A percentile compares a stretch with the other conserved stretches of the same genome.
Conservation (phyloP, 2,329 filamentous ascomycete genomes). For the Daldinia sp. region DNA sequence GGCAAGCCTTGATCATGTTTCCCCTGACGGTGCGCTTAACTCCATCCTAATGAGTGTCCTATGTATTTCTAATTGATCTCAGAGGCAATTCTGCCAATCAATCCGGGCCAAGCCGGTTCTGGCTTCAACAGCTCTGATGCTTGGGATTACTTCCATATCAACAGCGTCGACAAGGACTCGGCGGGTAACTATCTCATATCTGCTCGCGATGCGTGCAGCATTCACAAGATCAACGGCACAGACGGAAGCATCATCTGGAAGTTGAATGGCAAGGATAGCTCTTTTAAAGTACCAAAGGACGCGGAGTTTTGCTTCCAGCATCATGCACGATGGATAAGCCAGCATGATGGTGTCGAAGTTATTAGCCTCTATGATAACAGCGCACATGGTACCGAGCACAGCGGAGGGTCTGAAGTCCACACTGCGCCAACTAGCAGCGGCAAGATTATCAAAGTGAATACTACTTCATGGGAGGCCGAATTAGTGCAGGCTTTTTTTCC, state of each 20-base stretch:
- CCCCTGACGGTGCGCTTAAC: constrained; percentile 55
- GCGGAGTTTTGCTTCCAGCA: constrained; percentile 61
- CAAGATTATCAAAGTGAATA: constrained; percentile 57
- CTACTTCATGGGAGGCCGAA: constrained; percentile 55
- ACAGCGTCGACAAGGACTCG: constrained; percentile 61
- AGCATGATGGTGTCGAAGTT: constrained; percentile 54
- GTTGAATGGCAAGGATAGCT: constrained; percentile 58
- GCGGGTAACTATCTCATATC: constrained; percentile 64
- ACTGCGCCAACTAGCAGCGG: constrained; percentile 52
- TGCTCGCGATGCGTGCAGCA: constrained; percentile 56
- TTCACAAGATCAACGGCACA: constrained; percentile 56
- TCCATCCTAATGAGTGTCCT: background rate
- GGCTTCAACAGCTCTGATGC: constrained; percentile 45
- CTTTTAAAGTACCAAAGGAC: constrained; percentile 49
- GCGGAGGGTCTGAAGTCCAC: constrained; percentile 42
- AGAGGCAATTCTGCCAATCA: constrained; percentile 51
- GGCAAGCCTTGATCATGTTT: constrained; percentile 64
- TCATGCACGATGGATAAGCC: constrained; percentile 56
- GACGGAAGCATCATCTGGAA: constrained; percentile 61
- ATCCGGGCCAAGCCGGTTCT: constrained; percentile 52
- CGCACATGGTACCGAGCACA: constrained; percentile 56
- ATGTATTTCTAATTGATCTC: background rate
- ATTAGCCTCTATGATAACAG: constrained; percentile 64
- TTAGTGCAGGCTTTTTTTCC: constrained; percentile 58
- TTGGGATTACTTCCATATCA: constrained; percentile 67